Base-by-base conservation (phyloP, 2,329 filamentous ascomycete genomes). In the Penicillium aurantiogriseum region DNA sequence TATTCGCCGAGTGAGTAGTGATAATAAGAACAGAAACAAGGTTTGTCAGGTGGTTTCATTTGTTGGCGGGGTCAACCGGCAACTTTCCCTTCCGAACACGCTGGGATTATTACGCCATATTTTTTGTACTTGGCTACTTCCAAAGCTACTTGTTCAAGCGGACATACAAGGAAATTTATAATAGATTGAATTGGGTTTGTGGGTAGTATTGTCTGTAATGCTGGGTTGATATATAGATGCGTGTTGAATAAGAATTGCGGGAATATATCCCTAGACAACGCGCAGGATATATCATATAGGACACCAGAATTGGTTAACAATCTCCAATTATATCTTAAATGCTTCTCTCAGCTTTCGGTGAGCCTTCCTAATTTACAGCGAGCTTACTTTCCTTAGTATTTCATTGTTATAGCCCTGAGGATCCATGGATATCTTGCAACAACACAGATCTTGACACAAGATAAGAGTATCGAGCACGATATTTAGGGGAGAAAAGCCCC, bases 51-150 rank as follows among this genome's bases (percentile, higher is more conserved):
- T 55, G 52, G 54, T 63, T 43, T 36, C 33, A 47, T 27, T 38
- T 36, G 39, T 47, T 44, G 56, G 59, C 53, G 59, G 63, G 53
- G 43, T 52, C 49, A 46, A 56, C 50, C 48, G 58, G 53, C 40
- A 55, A 57, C 42, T 29, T 29, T 51, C 23, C 23, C 31, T 51
- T 50, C 40, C 17, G 6, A 47, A 52, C 19, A 8, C 17, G 17
- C 19, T 43, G 31, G 9, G 31, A 38, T 31, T 17, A 55, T 43
- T 51, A 23, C 45, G 29, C 52, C 29, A 47, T 57, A 23, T 48
- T 36, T 25, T 36, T 47, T 2, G 29, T 35, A 23, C 8, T 33
- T 21, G 8, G 4, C 17, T 44, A 2, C 5, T n/a, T 44, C 5
- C 31, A 33, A 33, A 15, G 3, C 23, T 43, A 13, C 3, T 44